Conservation (phyloP, 331 rosid species). For the Ulmus americana region DNA sequence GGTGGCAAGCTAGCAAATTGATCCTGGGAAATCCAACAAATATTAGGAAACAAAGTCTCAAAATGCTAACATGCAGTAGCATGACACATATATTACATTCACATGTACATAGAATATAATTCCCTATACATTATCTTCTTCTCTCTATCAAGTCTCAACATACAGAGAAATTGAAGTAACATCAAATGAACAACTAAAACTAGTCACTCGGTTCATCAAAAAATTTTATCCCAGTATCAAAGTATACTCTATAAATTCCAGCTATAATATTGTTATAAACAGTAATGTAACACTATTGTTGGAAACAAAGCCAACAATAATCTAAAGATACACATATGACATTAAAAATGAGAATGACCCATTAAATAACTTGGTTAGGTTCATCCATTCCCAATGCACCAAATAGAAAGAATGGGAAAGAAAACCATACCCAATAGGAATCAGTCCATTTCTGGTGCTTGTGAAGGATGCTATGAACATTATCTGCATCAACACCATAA, state of each 20-base stretch:
- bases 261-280: too few relatives aligned
- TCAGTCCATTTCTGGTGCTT: conserved; percentile 77
- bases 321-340: too few relatives aligned
- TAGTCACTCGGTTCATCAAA: too few relatives aligned
- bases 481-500: conserved; percentile 42
- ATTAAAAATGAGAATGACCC: too few relatives aligned
- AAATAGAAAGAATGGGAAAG: background rate
- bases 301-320: too few relatives aligned
- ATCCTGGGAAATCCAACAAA: conserved; percentile 52
- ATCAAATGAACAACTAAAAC: background rate
- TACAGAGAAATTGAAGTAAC: background rate
- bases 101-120: background rate
- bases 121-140: too few relatives aligned
- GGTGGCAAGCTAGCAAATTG: conserved; percentile 90
- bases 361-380: background rate
- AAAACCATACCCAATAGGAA: conserved; percentile 63
- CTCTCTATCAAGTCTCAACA: background rate
- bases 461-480: conserved; percentile 74
- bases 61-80: background rate
- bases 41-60: background rate
- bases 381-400: background rate
- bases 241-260: too few relatives aligned
- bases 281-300: too few relatives aligned
- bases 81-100: background rate
- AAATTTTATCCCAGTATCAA: too few relatives aligned